phyloP scores from a whole-genome alignment of 2,329 filamentous ascomycete species.

The Paraconiothyrium brasiliense region DNA sequence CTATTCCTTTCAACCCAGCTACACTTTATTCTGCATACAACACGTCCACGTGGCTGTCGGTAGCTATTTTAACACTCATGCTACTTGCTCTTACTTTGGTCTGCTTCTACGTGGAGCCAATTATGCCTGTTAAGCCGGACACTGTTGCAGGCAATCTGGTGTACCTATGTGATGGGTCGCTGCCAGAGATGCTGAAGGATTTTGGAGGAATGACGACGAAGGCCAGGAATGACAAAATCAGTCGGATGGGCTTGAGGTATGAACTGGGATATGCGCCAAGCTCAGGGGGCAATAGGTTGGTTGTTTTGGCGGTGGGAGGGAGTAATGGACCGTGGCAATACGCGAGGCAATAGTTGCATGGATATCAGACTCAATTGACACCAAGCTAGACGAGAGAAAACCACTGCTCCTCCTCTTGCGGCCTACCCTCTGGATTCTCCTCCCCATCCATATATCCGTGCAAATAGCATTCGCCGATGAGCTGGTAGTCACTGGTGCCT shows the following conservation, averaged over 20 bases:
- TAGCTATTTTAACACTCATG: slow-evolving; percentile 16
- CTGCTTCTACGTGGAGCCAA: slow-evolving; percentile 18
- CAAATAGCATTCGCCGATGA: too few species aligned
- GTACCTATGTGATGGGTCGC: slow-evolving; percentile 15
- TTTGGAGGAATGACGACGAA: not conserved
- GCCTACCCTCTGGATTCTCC: too few species aligned
- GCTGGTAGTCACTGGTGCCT: too few species aligned
- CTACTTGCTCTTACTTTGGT: slow-evolving; percentile 6
- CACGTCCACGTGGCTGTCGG: slow-evolving; percentile 18
- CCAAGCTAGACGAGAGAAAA: too few species aligned
- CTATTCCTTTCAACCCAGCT: slow-evolving; percentile 18
- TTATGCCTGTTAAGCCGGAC: slow-evolving; percentile 17
- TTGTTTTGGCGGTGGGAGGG: not conserved
- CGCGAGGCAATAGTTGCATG: too few species aligned
- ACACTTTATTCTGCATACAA: slow-evolving; percentile 16
- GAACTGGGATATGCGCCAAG: not conserved
- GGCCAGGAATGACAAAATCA: not conserved
- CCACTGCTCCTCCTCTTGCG: too few species aligned
- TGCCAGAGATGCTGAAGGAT: not conserved
- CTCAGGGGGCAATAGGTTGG: not conserved
- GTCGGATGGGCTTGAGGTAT: slow-evolving; percentile 3
- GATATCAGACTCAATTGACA: too few species aligned
- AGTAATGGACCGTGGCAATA: not conserved
- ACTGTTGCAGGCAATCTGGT: slow-evolving; percentile 13
- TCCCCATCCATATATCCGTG: too few species aligned